Base-by-base conservation (phyloP, 1,139 yeast species). In the Eremothecium gossypii region DNA sequence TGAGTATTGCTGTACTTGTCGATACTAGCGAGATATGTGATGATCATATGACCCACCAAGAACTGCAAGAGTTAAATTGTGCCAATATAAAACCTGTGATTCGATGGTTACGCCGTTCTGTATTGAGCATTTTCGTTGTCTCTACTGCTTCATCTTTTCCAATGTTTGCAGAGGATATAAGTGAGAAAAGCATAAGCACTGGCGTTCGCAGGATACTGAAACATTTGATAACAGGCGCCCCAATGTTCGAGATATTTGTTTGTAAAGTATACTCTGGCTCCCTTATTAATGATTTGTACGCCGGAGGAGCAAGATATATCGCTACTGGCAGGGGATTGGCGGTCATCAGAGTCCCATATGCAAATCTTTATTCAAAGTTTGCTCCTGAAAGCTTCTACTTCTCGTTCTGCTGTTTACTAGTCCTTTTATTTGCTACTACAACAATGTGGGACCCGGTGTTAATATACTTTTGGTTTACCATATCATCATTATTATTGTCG, bases 281-380 rank as follows among this genome's bases (percentile, higher is more conserved):
- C 1, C 68, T 79, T 55, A 67, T 72, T 50, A 76, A 79, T 49
- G 84, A 79, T 66, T 69, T 79, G 59, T 71, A 80, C 41, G 79
- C 79, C 58, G 86, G 86, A 65, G 86, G 85, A 66, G 86, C 86
- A 40, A 74, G 84, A 65, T 79, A 79, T 68, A 78, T 79, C 58
- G 77, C 84, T 35, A 79, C 85, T 36, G 84, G 85, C 53, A 73
- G 86, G 70, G 84, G 85, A 51, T 78, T 79, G 59, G 84, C 85
- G 30, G 79, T 84, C 41, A 76, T 83, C n/a, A 74, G 86, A 67
- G 74, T 76, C 55, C 83, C 83, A 51, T 79, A 79, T 63, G 72
- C 79, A 41, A 73, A 77, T 44, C 71, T 79, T 60, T 79, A 77
- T 57, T 72, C 84, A 30, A 74, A 83, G 64, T 79, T 79, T 63